These are phyloP conservation scores for Penicillium subrubescens DNA, from an alignment of 495 filamentous ascomycete species.

Conservation along the genomic window DNA sequence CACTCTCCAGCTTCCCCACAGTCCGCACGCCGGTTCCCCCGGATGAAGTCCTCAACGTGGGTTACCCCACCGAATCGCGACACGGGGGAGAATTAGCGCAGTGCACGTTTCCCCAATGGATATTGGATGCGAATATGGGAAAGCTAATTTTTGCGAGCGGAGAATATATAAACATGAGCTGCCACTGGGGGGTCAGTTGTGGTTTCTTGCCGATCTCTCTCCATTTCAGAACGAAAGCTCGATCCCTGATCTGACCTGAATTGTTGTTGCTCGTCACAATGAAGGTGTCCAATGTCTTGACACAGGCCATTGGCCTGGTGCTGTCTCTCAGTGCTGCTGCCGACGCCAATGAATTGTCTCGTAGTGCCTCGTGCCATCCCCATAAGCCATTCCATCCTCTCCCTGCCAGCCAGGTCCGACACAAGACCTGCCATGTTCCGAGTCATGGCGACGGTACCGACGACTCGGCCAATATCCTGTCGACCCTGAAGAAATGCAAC, in stretches of 20 bases:
- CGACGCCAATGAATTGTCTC: slow-evolving; percentile 22
- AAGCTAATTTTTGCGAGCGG: neutral
- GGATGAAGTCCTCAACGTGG: slow-evolving; percentile 16
- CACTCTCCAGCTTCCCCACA: slow-evolving; percentile 20
- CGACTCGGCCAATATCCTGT: slow-evolving; percentile 59
- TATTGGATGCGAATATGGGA: neutral
- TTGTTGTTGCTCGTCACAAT: slow-evolving; percentile 18
- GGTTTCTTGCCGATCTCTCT: neutral
- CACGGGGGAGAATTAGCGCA: slow-evolving; percentile 10
- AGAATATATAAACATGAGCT: slow-evolving; percentile 3
- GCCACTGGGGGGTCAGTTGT: neutral
- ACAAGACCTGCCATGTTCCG: slow-evolving; percentile 39
- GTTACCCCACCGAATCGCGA: slow-evolving; percentile 20
- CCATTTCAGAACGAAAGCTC: neutral
- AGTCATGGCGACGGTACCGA: slow-evolving; percentile 51
- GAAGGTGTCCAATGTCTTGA: slow-evolving; percentile 34
- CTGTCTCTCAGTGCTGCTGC: slow-evolving; percentile 24
- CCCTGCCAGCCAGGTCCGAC: slow-evolving; percentile 32
- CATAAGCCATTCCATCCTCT: slow-evolving; percentile 40
- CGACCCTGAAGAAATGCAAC: slow-evolving; percentile 63
- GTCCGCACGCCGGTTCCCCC: slow-evolving; percentile 22
- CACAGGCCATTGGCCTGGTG: slow-evolving; percentile 28
- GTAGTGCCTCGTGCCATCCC: slow-evolving; percentile 35
- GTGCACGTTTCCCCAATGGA: neutral
- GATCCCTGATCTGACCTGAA: neutral